phyloP scores from a whole-genome alignment of 208 protist species.

The Leishmania arabica region DNA sequence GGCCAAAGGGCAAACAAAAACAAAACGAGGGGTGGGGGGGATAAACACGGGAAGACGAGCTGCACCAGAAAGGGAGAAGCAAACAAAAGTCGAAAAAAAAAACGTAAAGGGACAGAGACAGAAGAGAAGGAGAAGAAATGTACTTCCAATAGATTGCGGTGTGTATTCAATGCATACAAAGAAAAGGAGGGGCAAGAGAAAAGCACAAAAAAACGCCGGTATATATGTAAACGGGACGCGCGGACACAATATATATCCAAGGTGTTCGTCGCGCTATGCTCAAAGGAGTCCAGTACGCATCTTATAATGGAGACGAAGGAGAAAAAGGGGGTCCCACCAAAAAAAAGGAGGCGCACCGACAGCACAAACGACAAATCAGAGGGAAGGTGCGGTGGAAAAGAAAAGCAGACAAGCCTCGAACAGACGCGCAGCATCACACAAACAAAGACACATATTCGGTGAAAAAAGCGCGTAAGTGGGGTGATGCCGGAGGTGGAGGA shows the following conservation, averaged over 20 bases:
- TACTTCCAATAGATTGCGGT: not conserved
- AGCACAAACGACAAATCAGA: not conserved
- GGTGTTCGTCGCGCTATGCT: not conserved
- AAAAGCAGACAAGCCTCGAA: not conserved
- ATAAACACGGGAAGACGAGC: too few species aligned
- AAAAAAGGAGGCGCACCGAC: not conserved
- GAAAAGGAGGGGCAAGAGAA: not conserved
- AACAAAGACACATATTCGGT: not conserved
- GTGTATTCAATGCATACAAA: not conserved
- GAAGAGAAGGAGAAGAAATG: not conserved
- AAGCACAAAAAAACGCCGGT: not conserved
- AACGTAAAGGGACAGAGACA: not conserved
- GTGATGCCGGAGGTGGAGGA: not conserved
- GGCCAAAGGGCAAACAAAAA: not conserved
- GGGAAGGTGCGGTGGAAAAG: not conserved
- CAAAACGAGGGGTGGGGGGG: too few species aligned
- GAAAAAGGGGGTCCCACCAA: not conserved
- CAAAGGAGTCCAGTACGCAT: not conserved
- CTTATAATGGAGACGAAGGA: not conserved
- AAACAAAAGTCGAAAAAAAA: too few species aligned
- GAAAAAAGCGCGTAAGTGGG: not conserved
- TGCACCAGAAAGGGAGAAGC: too few species aligned
- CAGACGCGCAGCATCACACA: not conserved
- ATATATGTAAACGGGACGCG: not conserved
- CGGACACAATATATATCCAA: not conserved